These are phyloP conservation scores for Tillandsia fasciculata DNA, from an alignment of 176 grass and related monocot species.

Conservation along the genomic window DNA sequence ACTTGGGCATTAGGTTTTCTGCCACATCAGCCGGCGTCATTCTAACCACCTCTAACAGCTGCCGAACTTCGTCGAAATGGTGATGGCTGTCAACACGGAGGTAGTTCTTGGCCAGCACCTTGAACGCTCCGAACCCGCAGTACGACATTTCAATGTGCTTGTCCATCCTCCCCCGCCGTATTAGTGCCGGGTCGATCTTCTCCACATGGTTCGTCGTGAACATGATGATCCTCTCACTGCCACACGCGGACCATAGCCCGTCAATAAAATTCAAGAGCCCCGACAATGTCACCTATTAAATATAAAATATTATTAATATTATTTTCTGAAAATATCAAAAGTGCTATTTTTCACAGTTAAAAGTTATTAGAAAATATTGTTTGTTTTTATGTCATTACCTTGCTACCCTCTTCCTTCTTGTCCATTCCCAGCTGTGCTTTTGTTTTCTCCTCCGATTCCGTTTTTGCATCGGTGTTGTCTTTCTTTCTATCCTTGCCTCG, in stretches of 20 bases:
- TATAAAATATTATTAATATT: too few species aligned
- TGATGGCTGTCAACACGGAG: constrained; percentile 13
- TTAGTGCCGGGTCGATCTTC: constrained; percentile 48
- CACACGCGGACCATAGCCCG: constrained; percentile 56
- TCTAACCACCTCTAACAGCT: constrained; percentile 31
- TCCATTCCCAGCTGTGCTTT: not conserved
- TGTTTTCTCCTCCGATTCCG: not conserved
- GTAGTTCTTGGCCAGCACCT: constrained; percentile 49
- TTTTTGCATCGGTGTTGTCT: not conserved
- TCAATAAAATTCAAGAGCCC: constrained; percentile 68
- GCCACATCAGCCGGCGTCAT: constrained; percentile 57
- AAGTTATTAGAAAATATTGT: too few species aligned
- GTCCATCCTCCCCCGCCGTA: constrained; percentile 55
- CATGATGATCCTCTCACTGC: constrained; percentile 42
- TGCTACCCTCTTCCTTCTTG: constrained; percentile 14
- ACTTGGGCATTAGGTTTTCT: constrained; percentile 52
- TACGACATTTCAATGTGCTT: constrained; percentile 79
- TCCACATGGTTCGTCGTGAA: constrained; percentile 58
- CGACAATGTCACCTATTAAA: constrained; percentile 31
- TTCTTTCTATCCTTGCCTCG: constrained; percentile 23
- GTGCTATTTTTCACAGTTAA: too few species aligned
- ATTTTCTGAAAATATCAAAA: too few species aligned
- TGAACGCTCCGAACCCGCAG: constrained; percentile 42
- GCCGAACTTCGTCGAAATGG: constrained; percentile 12
- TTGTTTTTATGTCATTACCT: not conserved